These are phyloP conservation scores for Orychophragmus violaceus DNA, from an alignment of 345 rosid species.

Conservation along the genomic window DNA sequence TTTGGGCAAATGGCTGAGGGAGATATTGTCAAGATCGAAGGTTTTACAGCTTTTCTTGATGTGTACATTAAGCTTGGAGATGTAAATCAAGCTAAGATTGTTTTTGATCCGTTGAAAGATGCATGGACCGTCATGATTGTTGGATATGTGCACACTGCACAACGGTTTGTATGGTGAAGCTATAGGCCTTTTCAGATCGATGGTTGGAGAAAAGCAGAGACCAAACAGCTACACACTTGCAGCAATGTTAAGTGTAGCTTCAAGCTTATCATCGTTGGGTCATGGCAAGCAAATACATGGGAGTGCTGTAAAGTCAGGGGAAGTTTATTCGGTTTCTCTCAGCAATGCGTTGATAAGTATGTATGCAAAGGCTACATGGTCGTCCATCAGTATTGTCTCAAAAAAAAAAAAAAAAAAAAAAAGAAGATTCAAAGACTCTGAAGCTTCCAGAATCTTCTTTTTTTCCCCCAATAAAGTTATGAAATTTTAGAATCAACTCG, in stretches of 20 bases:
- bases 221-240: slow-evolving; percentile 83
- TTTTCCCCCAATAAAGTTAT: too few relatives aligned
- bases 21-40: slow-evolving; percentile 62
- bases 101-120: slow-evolving; percentile 60
- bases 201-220: slow-evolving; percentile 58
- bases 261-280: slow-evolving; percentile 60
- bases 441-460: too few relatives aligned
- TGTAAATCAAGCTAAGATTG: slow-evolving; percentile 56
- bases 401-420: too few relatives aligned
- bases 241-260: slow-evolving; percentile 70
- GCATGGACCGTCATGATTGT: slow-evolving; percentile 95
- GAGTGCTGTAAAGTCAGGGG: slow-evolving; percentile 51
- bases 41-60: slow-evolving; percentile 74
- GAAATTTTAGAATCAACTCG: not conserved
- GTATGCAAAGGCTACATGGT: slow-evolving; percentile 88
- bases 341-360: slow-evolving; percentile 71
- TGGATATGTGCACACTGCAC: slow-evolving; percentile 78
- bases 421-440: too few relatives aligned
- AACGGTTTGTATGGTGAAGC: slow-evolving; percentile 57
- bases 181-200: slow-evolving; percentile 53
- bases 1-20: slow-evolving; percentile 60
- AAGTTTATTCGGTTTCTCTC: slow-evolving; percentile 53
- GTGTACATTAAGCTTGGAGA: slow-evolving; percentile 78
- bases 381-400: too few relatives aligned
- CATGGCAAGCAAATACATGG: slow-evolving; percentile 94